Base-by-base conservation (phyloP, 306 rosid species). In the Acacia acuminata region DNA sequence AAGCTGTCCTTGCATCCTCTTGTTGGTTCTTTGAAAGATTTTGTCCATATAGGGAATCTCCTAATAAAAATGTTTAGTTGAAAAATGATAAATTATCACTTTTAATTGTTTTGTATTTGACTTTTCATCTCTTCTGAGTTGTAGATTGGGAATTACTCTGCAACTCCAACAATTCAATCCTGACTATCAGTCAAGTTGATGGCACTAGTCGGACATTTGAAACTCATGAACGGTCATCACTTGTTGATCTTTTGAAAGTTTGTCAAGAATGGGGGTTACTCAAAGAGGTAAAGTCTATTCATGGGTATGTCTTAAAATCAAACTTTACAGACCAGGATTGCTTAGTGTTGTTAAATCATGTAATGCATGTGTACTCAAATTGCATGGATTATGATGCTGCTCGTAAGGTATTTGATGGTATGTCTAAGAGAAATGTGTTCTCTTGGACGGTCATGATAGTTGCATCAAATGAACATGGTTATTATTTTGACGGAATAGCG, bases 371-470 rank as follows among this genome's bases (percentile, higher is more conserved):
- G 22, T 92, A 92, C 71, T 82, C 89, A 10, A 94, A 90, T 78
- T 90, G 98, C 66, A 77, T 77, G 34, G 89, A 85, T 78, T 88
- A 85, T 22, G 67, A 36, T 47, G 56, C 82, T 34, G 91, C 91
- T 10, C 79, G 80, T 61, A 84, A 9, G 74, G 88, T 94, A 82
- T 94, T 94, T 25, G 93, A 90, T 77, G 78, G 87, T 63, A 94
- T 94, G 91, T n/a, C 89, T 0, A 71, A 73, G 8, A 90, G 89
- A 82, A 89, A 94, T 67, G 84, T 85, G 42, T 92, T 94, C 85
- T 88, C 98, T 64, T 93, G 92, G 92, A 88, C 93, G 0, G 91
- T 88, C 72, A 89, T 93, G 93, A 86, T 93, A 53, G 87, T 78
- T 77, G 92, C 88, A 32, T 90, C 90, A 9, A 86, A 85, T 34